Evolutionary conservation across 352 stramenopile genomes (phyloP).

Genomic region (Phytopythium cucurbitacearum): DNA sequence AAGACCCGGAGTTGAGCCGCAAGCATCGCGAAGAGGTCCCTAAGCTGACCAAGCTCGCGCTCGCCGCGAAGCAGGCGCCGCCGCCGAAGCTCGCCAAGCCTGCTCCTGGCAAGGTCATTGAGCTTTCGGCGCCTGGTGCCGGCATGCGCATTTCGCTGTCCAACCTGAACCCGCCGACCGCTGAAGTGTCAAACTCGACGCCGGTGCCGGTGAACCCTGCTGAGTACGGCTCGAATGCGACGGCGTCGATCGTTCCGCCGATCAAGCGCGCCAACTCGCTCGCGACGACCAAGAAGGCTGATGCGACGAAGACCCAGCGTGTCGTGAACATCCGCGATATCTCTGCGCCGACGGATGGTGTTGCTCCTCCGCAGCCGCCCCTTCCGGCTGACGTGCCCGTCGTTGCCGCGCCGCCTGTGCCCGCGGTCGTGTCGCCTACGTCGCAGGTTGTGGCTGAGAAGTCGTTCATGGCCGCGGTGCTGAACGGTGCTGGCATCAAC

Average conservation of each 20-base stretch:
- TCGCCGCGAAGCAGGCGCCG: constrained; percentile 59
- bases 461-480: constrained; percentile 45
- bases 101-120: constrained; percentile 26
- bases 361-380: constrained; percentile 4
- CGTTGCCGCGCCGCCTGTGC: constrained; percentile 8
- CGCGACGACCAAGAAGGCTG: constrained; percentile 49
- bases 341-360: constrained; percentile 8
- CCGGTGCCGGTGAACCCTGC: constrained; percentile 9
- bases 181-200: constrained; percentile 16
- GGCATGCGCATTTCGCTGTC: constrained; percentile 51
- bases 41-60: constrained; percentile 74
- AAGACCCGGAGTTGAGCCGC: constrained; percentile 80
- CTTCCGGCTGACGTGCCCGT: neutral
- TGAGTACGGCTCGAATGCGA: neutral
- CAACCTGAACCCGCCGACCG: constrained; percentile 36
- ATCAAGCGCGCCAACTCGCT: constrained; percentile 64
- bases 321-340: constrained; percentile 79
- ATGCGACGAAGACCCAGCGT: constrained; percentile 57
- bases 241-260: constrained; percentile 19
- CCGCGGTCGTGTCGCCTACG: constrained; percentile 23
- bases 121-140: constrained; percentile 31
- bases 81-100: constrained; percentile 24
- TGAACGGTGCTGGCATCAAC: constrained; percentile 26
- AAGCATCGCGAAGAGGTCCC: constrained; percentile 84
- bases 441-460: constrained; percentile 29